Evolutionary conservation across 257 asterid genomes (phyloP), one percentile per base, ranked within the genome.

Genomic region (Jasminum sambac): DNA sequence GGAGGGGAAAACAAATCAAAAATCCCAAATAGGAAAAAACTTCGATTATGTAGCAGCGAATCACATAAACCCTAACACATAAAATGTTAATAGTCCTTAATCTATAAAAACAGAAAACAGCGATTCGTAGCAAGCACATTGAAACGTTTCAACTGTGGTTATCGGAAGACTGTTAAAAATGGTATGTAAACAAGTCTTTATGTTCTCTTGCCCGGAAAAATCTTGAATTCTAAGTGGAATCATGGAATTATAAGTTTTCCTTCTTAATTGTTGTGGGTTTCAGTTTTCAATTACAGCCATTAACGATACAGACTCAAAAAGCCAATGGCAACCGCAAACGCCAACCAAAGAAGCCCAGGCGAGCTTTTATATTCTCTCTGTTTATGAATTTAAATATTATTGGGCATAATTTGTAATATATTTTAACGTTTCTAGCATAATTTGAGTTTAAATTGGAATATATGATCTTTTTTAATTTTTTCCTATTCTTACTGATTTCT

Each of bases 261-360:
- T 52, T 52, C 41, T 41, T 70, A 43, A 43, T 44, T 64, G 46
- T 76, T 74, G 71, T 68, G 34, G 57, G 39, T 81, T 79, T 63
- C 91, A 95, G 99, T 95, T 91, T 64, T 91, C 99, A 40, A 84
- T 95, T 72, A 85, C 96, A 46, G 99, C 99, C 25, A 91, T 95
- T 16, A 95, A 95, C 39, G 99, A 95, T 79, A 74, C 90, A 40
- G 98, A 95, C 42, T 78, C 98, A 38, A 78, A 69, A 58, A 86
- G 83, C 64, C 84, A 76, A 64, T 91, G 97, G 96, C 88, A 89
- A 85, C 96, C 99, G 26, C 79, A 91, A 64, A 96, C 99, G 63
- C 99, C 96, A 40, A 85, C 99, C 57, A 95, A 91, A 78, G 99
- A 95, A 85, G 99, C 99, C 65, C 99, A 89, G 98, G 99, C 74